Percentiles rank a stretch among this genome's conserved stretches.
Evolutionary conservation across 306 rosid genomes (phyloP).

Genomic region (Acacia melanoxylon): DNA sequence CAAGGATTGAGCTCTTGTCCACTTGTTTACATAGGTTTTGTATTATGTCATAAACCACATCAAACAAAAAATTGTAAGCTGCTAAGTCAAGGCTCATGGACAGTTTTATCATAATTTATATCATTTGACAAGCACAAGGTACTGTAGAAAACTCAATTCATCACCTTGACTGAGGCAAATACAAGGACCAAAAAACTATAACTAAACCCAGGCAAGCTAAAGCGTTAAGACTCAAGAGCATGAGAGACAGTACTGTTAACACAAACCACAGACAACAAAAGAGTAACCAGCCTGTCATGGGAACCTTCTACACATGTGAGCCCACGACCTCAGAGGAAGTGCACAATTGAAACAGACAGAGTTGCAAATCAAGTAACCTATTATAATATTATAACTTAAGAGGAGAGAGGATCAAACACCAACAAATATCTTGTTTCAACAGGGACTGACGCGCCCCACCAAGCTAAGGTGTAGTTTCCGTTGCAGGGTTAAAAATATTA

Average conservation of each 20-base stretch:
- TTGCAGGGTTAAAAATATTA: not conserved
- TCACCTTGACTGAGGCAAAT: constrained; percentile 9
- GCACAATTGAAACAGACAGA: not conserved
- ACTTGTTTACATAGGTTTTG: not conserved
- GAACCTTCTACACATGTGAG: constrained; percentile 15
- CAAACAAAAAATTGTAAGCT: not conserved
- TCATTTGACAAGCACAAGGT: not conserved
- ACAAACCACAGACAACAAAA: not conserved
- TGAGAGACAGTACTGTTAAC: not conserved
- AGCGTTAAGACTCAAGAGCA: not conserved
- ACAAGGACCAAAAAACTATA: not conserved
- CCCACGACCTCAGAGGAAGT: not conserved
- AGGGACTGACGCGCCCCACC: not conserved
- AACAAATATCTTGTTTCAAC: not conserved
- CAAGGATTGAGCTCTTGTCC: not conserved
- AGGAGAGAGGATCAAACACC: not conserved
- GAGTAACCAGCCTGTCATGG: not conserved
- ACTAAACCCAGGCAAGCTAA: not conserved
- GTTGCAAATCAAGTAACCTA: not conserved
- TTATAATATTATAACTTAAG: not conserved
- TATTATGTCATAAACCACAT: not conserved
- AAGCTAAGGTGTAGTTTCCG: not conserved
- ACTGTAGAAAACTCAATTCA: not conserved
- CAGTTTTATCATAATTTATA: too few relatives aligned
- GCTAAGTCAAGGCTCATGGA: not conserved